Evolutionary conservation across 352 stramenopile species (phyloP), one percentile per base, ranked within the genome.

Genomic region (Pythium scleroteichum): DNA sequence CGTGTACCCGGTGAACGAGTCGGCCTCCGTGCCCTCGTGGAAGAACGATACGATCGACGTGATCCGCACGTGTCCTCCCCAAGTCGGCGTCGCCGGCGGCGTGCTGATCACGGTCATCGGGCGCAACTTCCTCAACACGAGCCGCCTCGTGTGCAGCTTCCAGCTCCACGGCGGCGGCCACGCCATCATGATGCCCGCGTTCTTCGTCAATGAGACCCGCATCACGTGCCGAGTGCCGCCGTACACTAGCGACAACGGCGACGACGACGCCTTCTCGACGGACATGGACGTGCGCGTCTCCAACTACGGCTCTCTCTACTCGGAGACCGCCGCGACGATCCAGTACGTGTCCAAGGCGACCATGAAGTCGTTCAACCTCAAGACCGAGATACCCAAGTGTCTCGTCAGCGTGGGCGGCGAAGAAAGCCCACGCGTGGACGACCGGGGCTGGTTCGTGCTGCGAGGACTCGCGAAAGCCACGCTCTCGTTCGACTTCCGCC

Each of bases 21-120:
- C 85, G 7, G 82, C 82, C 2, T 94, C 82, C 8, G 76, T 82
- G 4, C 38, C 72, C 5, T 79, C 83, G 27, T 99, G 95, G 96
- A 75, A 75, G 22, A 99, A 99, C 71, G 94, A 98, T 62, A 98
- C 95, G 8, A 54, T 98, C n/a, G 94, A 99, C 63, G 71, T 94
- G 2, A 88, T 97, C 35, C 82, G 93, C n/a, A 62, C 76, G 9
- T 98, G 95, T 60, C 93, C 95, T 2, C 49, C 61, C 0, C 70
- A 59, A 38, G 66, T 82, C 4, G 46, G 65, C 26, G 60, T 61
- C 32, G 64, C 24, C 29, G 80, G 84, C 33, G 80, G 76, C 17
- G 59, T 80, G 13, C 41, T 90, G 4, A 32, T 98, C 14, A 98
- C 89, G 38, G 78, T 99, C 7, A 95, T 99, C 38, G 97, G 96